Percentiles rank a stretch among this genome's conserved stretches.
phyloP scores from a whole-genome alignment of 352 stramenopile genomes.

The Phytophthora sansomeana region DNA sequence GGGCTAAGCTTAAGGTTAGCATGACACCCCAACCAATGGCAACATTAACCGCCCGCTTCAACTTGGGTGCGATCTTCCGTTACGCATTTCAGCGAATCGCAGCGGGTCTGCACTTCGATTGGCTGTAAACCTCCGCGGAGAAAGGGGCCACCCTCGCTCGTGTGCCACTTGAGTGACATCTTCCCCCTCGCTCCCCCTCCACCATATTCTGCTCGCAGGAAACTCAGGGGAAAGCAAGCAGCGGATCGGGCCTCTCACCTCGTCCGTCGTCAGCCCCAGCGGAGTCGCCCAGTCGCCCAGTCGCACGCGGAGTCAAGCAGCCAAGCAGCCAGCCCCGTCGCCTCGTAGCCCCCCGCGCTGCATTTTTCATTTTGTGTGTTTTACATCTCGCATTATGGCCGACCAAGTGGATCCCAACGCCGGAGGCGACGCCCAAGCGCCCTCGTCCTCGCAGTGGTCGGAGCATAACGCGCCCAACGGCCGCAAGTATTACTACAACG shows the following conservation, averaged over 20 bases:
- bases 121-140: constrained; percentile 16
- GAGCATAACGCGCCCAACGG: constrained; percentile 92
- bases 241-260: constrained; percentile 23
- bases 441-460: constrained; percentile 75
- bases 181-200: constrained; percentile 30
- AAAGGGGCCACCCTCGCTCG: constrained; percentile 19
- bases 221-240: constrained; percentile 29
- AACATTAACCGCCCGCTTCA: constrained; percentile 13
- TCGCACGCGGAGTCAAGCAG: no score
- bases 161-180: constrained; percentile 21
- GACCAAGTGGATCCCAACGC: constrained; percentile 68
- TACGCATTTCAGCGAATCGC: constrained; percentile 24
- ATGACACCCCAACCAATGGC: no score
- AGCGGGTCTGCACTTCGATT: neutral
- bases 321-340: constrained; percentile 15
- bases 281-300: no score
- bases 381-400: constrained; percentile 62
- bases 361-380: constrained; percentile 64
- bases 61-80: constrained; percentile 17
- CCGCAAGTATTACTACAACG: constrained; percentile 94
- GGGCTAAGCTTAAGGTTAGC: no score
- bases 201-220: constrained; percentile 40
- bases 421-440: constrained; percentile 41
- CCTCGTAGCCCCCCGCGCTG: constrained; percentile 26
- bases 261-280: no score